Percentiles rank a stretch among this genome's conserved stretches.
Evolutionary conservation across 331 rosid species (phyloP).

Genomic region (Malus hybrid): DNA sequence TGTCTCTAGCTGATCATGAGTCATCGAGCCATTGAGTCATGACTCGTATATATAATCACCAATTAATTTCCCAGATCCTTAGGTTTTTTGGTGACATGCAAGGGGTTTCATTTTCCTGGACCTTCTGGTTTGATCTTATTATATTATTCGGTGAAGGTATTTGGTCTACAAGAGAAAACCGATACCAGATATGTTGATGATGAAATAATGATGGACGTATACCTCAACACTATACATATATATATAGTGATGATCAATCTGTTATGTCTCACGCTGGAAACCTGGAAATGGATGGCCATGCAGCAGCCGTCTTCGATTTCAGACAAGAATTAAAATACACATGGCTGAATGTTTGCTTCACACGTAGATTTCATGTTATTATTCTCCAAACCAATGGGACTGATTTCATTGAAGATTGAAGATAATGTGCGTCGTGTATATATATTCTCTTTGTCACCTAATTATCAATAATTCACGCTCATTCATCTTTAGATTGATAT

Average conservation of each 20-base stretch:
- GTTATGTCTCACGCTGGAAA: not conserved
- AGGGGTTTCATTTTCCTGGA: not conserved
- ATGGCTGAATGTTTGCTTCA: not conserved
- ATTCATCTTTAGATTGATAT: too few relatives aligned
- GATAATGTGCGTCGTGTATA: not conserved
- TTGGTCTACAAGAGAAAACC: not conserved
- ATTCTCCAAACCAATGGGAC: not conserved
- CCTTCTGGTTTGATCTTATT: not conserved
- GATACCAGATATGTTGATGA: not conserved
- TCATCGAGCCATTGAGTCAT: not conserved
- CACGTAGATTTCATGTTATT: not conserved
- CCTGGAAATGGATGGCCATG: not conserved
- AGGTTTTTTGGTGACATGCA: not conserved
- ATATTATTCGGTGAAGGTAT: not conserved
- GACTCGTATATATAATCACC: not conserved
- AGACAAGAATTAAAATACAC: not conserved
- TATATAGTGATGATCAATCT: not conserved
- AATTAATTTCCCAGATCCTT: not conserved
- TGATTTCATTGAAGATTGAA: not conserved
- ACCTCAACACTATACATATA: not conserved
- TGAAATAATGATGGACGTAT: not conserved
- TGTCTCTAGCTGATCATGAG: not conserved
- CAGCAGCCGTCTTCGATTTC: not conserved
- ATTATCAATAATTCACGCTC: too few relatives aligned
- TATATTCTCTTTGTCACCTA: too few relatives aligned